Percentiles rank a stretch among this genome's conserved stretches.
Evolutionary conservation across 2,329 filamentous ascomycete genomes (phyloP).

Genomic region (Eutypa lata): DNA sequence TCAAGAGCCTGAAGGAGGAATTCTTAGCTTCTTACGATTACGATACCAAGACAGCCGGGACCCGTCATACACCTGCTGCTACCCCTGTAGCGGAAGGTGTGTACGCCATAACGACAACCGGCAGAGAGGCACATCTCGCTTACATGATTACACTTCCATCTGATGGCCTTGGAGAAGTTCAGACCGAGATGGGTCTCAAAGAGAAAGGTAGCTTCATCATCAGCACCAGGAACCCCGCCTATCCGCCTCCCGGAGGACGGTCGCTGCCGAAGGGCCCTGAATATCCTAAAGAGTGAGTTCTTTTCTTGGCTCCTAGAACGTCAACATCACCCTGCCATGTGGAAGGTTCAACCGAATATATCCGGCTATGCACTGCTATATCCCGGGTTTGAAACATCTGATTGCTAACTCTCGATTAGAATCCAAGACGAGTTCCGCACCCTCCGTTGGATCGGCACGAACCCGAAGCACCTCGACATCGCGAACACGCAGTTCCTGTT

Average conservation of each 20-base stretch:
- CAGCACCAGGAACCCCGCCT: slow-evolving; percentile 76
- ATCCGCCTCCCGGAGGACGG: slow-evolving; percentile 61
- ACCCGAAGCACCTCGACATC: slow-evolving; percentile 73
- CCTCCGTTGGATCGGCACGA: slow-evolving; percentile 70
- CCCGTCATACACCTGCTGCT: slow-evolving; percentile 64
- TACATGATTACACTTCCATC: slow-evolving; percentile 76
- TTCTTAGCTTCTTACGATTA: slow-evolving; percentile 69
- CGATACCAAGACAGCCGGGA: slow-evolving; percentile 71
- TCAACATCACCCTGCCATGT: slow-evolving; percentile 4
- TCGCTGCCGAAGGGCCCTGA: slow-evolving; percentile 62
- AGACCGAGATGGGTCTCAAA: slow-evolving; percentile 70
- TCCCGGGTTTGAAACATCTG: slow-evolving; percentile 1
- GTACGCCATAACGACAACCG: slow-evolving; percentile 74
- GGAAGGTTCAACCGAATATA: slow-evolving; percentile 6
- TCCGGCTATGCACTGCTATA: too few species aligned
- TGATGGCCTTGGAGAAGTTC: slow-evolving; percentile 62
- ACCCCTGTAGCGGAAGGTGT: slow-evolving; percentile 80
- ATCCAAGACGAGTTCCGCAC: slow-evolving; percentile 69
- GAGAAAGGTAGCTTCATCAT: slow-evolving; percentile 74
- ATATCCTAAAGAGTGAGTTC: slow-evolving; percentile 65
- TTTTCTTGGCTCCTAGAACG: slow-evolving; percentile 2
- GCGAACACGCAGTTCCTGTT: slow-evolving; percentile 74
- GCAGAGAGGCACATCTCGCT: slow-evolving; percentile 69
- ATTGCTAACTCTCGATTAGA: slow-evolving; percentile 32
- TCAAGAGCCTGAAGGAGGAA: slow-evolving; percentile 67